phyloP scores from a whole-genome alignment of 108 stramenopile genomes.

The Nitzschia sp. region DNA sequence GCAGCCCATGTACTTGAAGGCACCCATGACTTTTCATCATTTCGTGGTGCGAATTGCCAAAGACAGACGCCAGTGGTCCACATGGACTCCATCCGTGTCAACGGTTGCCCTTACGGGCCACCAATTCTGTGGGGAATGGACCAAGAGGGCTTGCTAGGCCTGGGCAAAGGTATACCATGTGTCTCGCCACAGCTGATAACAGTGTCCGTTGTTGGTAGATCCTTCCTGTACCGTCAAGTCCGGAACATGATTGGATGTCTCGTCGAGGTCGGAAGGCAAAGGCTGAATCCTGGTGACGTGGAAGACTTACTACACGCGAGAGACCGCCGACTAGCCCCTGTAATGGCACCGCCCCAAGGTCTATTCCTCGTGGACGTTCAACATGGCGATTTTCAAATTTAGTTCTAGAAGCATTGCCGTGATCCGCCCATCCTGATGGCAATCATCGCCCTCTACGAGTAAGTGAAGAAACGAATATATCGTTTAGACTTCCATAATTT shows the following conservation, averaged over 20 bases:
- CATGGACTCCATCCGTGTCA: constrained; percentile 45
- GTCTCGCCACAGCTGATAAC: constrained; percentile 49
- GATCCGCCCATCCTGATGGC: too few species aligned
- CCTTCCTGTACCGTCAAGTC: constrained; percentile 83
- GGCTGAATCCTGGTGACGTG: constrained; percentile 45
- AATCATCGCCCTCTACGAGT: too few species aligned
- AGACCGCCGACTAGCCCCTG: constrained; percentile 42
- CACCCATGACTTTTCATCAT: constrained; percentile 80
- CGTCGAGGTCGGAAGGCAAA: constrained; percentile 66
- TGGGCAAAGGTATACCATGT: neutral
- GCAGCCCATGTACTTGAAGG: constrained; percentile 62
- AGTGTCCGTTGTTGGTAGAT: constrained; percentile 60
- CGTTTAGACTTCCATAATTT: neutral
- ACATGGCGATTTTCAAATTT: constrained; percentile 69
- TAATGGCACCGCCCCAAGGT: constrained; percentile 84
- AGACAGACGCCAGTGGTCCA: constrained; percentile 66
- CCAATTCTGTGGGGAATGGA: constrained; percentile 2
- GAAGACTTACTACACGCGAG: constrained; percentile 51
- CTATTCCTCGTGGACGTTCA: constrained; percentile 78
- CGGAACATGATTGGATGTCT: constrained; percentile 79
- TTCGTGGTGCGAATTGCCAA: constrained; percentile 72
- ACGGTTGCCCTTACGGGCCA: constrained; percentile 28
- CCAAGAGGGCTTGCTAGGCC: neutral
- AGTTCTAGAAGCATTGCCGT: too few species aligned
- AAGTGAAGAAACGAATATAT: too few species aligned